Conservation (phyloP, 805 yeast species). For the Saccharomycopsis sp. region DNA sequence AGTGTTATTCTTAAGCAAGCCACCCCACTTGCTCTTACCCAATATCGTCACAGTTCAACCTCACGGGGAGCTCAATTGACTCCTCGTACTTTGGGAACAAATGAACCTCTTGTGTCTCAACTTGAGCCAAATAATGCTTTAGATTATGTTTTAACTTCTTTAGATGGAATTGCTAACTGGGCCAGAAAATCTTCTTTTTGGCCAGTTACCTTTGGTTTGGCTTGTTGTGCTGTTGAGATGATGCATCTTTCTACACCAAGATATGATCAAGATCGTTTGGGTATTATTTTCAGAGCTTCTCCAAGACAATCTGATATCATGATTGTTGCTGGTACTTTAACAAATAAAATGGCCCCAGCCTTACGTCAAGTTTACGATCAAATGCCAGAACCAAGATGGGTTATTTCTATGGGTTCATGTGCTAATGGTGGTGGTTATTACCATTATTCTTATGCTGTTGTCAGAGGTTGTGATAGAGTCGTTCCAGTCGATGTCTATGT, state of each 20-base stretch:
- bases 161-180: slow-evolving; percentile 82
- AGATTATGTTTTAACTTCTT: slow-evolving; percentile 73
- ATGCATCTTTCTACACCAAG: slow-evolving; percentile 89
- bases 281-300: slow-evolving; percentile 87
- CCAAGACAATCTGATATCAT: slow-evolving; percentile 89
- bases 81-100: slow-evolving; percentile 47
- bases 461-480: slow-evolving; percentile 81
- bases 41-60: slow-evolving; percentile 13
- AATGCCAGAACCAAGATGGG: slow-evolving; percentile 95
- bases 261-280: slow-evolving; percentile 86
- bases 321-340: slow-evolving; percentile 87
- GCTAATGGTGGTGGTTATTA: slow-evolving; percentile 93
- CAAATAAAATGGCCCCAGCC: slow-evolving; percentile 91
- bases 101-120: slow-evolving; percentile 62
- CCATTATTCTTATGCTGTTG: slow-evolving; percentile 82
- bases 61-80: slow-evolving; percentile 25
- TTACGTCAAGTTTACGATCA: slow-evolving; percentile 88
- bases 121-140: slow-evolving; percentile 48
- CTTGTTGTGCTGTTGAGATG: slow-evolving; percentile 93
- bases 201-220: slow-evolving; percentile 89
- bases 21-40: slow-evolving; percentile 11
- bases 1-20: slow-evolving; percentile 2
- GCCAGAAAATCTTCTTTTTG: slow-evolving; percentile 86
- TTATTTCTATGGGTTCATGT: slow-evolving; percentile 88
- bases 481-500: slow-evolving; percentile 86